Evolutionary conservation across 2,329 filamentous ascomycete genomes (phyloP).

Genomic region (Epichloe aotearoae): DNA sequence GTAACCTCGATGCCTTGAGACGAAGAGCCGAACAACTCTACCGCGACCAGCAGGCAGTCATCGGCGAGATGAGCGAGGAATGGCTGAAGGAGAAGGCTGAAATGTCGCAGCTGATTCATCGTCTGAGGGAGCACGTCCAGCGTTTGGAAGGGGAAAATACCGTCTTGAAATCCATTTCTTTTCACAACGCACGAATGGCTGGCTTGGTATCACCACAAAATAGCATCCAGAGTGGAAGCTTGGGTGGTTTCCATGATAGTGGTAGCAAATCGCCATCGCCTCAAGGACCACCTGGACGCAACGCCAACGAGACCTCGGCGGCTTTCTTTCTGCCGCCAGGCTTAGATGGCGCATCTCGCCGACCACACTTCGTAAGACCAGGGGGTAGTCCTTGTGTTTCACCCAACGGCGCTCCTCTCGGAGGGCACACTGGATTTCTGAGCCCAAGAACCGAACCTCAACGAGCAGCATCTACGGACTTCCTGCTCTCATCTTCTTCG

Average conservation of each 20-base stretch:
- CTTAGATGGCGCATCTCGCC: constrained; percentile 20
- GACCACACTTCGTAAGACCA: constrained; percentile 18
- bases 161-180: constrained; percentile 18
- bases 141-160: constrained; percentile 24
- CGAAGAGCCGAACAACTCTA: constrained; percentile 42
- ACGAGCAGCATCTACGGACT: constrained; percentile 22
- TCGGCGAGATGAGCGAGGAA: constrained; percentile 35
- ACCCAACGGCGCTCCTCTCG: constrained; percentile 21
- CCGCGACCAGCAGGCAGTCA: constrained; percentile 37
- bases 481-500: constrained; percentile 18
- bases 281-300: constrained; percentile 9
- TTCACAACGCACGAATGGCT: constrained; percentile 16
- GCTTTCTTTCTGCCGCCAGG: constrained; percentile 18
- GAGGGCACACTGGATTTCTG: constrained; percentile 25
- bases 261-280: constrained; percentile 6
- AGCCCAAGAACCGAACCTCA: constrained; percentile 31
- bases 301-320: constrained; percentile 11
- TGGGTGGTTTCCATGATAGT: constrained; percentile 11
- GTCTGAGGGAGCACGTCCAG: constrained; percentile 26
- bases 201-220: constrained; percentile 19
- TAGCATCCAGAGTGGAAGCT: constrained; percentile 15
- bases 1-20: constrained; percentile 39
- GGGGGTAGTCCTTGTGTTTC: constrained; percentile 20
- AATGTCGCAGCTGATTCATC: constrained; percentile 27
- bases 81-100: constrained; percentile 32